phyloP scores from a whole-genome alignment of 2,329 filamentous ascomycete genomes.

The Whalleya microplaca region DNA sequence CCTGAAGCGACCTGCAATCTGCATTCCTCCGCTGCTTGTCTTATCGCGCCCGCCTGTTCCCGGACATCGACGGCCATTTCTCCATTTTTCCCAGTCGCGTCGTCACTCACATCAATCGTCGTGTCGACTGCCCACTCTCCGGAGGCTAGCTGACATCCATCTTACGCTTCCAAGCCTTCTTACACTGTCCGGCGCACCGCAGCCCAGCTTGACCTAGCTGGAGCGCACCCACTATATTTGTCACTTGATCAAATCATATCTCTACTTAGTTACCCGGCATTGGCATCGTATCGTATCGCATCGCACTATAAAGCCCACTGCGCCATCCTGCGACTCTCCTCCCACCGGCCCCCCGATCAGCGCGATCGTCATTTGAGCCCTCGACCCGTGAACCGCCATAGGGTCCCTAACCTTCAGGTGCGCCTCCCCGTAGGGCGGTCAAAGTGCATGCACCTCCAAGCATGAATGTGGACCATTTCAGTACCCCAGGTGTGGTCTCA shows the following conservation, averaged over 20 bases:
- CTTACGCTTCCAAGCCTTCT: conserved; percentile 2
- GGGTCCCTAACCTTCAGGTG: conserved; percentile 22
- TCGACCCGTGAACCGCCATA: conserved; percentile 18
- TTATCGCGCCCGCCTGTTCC: conserved; percentile 29
- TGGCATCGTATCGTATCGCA: conserved; percentile 18
- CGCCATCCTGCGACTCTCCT: conserved; percentile 23
- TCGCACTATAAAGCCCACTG: conserved; percentile 10
- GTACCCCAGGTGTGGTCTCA: conserved; percentile 25
- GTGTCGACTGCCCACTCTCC: conserved; percentile 23
- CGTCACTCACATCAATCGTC: conserved; percentile 27
- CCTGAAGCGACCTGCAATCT: conserved; percentile 21
- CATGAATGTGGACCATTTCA: conserved; percentile 34
- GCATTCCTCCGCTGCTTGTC: conserved; percentile 33
- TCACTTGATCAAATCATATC: conserved; percentile 9
- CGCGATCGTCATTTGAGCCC: conserved; percentile 33
- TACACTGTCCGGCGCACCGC: conserved; percentile 8
- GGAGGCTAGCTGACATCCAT: conserved; percentile 10
- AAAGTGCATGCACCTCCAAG: conserved; percentile 32
- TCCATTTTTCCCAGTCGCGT: conserved; percentile 35
- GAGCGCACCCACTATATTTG: conserved; percentile 21
- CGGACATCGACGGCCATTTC: conserved; percentile 29
- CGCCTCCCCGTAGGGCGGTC: conserved; percentile 23
- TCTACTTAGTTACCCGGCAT: too few species aligned
- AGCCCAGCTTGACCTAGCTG: conserved; percentile 3
- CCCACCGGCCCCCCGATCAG: conserved; percentile 31